Evolutionary conservation across 345 rosid species (phyloP), one percentile per base, ranked within the genome.

Genomic region (Abelmoschus esculentus): DNA sequence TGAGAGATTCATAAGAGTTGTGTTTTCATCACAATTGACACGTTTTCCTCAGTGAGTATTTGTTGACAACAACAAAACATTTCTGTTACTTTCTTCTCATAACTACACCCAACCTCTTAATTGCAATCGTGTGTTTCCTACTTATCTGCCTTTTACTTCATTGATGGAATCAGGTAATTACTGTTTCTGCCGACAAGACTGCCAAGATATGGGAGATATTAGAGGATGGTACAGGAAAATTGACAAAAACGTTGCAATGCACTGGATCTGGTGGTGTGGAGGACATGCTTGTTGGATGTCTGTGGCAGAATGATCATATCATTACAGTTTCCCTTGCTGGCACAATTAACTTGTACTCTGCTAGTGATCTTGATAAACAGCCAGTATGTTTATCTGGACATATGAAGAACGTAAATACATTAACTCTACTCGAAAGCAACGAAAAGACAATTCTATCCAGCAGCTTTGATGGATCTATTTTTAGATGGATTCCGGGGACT

Each of bases 151-250:
- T 26, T 49, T 14, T 11, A 40, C 60, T 34, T 50, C 19, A 13
- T 53, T 36, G 38, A 53, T 72, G 36, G 36, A 50, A 50, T 56
- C 73, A 90, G 92, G 82, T 90, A 54, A 66, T 90, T 3, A 87
- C 96, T 3, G 96, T 80, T 53, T 90, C 96, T 67, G 93, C 96
- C 64, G 96, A 87, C 77, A 90, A 87, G 82, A 75, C 96, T 63
- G 90, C 93, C 67, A 90, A 90, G 76, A 76, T 87, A 36, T 90
- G 93, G 93, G 89, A 86, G 44, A 77, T 90, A 54, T 61, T 72
- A 73, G 88, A 80, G 62, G 88, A 90, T 29, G 93, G 93, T 34
- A 82, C 67, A 49, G 86, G 82, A 50, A 80, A 73, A 57, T 77
- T 85, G 46, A 75, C 77, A 53, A 86, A 82, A 67, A 90, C 91